Percentiles rank a stretch among this genome's conserved stretches.
These are phyloP conservation scores for Hansenula lynferdii DNA, from an alignment of 1,139 yeast species.

Conservation along the genomic window DNA sequence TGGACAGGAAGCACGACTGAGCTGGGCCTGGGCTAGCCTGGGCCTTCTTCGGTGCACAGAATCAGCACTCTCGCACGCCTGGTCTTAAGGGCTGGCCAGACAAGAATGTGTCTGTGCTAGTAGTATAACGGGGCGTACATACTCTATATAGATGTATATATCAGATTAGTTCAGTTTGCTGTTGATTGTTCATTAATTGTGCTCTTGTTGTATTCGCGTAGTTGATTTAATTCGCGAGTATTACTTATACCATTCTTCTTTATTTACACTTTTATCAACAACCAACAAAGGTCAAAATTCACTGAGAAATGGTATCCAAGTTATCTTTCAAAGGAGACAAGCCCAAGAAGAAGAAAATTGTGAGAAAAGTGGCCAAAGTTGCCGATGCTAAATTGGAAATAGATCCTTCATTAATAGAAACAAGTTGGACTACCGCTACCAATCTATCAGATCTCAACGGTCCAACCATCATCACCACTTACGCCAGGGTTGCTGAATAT, in stretches of 20 bases:
- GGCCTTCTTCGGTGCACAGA: too few species aligned
- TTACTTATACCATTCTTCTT: background rate
- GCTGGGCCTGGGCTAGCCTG: too few species aligned
- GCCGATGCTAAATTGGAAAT: slow-evolving; percentile 1
- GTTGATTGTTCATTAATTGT: too few species aligned
- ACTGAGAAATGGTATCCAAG: slow-evolving; percentile 32
- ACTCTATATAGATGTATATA: background rate
- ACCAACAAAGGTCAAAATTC: background rate
- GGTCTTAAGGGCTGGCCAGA: slow-evolving; percentile 7
- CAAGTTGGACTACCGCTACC: slow-evolving; percentile 35
- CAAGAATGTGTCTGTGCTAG: slow-evolving; percentile 4
- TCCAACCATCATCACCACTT: slow-evolving; percentile 28
- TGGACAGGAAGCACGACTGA: too few species aligned
- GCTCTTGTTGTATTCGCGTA: too few species aligned
- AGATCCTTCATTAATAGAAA: slow-evolving; percentile 9
- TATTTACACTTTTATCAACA: background rate
- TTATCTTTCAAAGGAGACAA: slow-evolving; percentile 39
- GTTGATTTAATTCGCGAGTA: too few species aligned
- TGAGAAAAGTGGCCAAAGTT: slow-evolving; percentile 4
- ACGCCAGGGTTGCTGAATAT: slow-evolving; percentile 13
- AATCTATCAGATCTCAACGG: slow-evolving; percentile 30
- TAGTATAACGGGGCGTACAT: slow-evolving; percentile 7
- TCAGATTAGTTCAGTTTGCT: too few species aligned
- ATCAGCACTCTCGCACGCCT: background rate
- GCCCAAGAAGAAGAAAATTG: slow-evolving; percentile 23